Conservation (phyloP, 1,284 basidiomycete species). For the Trichosporon sp. region DNA sequence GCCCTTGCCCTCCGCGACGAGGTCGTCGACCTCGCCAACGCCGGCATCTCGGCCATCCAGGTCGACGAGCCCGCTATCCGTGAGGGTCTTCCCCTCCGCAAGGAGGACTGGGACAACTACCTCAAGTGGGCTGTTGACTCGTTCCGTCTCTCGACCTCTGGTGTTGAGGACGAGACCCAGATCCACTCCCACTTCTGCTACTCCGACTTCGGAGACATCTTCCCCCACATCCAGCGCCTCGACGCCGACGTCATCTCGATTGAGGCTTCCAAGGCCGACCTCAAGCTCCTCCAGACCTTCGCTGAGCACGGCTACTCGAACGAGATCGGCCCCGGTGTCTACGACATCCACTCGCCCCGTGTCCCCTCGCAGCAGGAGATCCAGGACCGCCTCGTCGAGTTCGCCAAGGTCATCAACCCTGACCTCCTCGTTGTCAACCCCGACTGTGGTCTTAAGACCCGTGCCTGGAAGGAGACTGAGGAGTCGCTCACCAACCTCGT, state of each 20-base stretch:
- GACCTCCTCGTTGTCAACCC: slow-evolving; percentile 89
- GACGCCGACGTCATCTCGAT: slow-evolving; percentile 99
- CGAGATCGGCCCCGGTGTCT: slow-evolving; percentile 97
- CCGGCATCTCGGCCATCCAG: slow-evolving; percentile 96
- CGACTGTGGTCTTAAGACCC: slow-evolving; percentile 78
- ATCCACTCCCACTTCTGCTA: slow-evolving; percentile 91
- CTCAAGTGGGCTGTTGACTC: slow-evolving; percentile 96
- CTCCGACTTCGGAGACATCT: slow-evolving; percentile 88
- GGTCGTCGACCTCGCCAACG: slow-evolving; percentile 95
- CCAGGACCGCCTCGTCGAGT: slow-evolving; percentile 84
- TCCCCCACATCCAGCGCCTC: slow-evolving; percentile 94
- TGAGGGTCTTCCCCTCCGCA: slow-evolving; percentile 95
- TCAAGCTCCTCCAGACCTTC: slow-evolving; percentile 97
- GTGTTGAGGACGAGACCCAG: slow-evolving; percentile 87
- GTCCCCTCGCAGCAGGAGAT: slow-evolving; percentile 93
- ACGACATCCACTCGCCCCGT: slow-evolving; percentile 99
- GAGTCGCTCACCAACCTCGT: slow-evolving; percentile 82
- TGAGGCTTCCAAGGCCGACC: slow-evolving; percentile 96
- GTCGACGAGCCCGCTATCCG: slow-evolving; percentile 99
- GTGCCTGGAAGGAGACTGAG: slow-evolving; percentile 96
- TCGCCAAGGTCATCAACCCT: slow-evolving; percentile 76
- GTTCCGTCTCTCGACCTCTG: slow-evolving; percentile 93
- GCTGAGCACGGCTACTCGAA: slow-evolving; percentile 94
- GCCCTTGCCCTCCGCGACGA: slow-evolving; percentile 98
- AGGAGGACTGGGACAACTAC: slow-evolving; percentile 91